Base-by-base conservation (phyloP, 306 rosid species). In the Crotalaria pallida region DNA sequence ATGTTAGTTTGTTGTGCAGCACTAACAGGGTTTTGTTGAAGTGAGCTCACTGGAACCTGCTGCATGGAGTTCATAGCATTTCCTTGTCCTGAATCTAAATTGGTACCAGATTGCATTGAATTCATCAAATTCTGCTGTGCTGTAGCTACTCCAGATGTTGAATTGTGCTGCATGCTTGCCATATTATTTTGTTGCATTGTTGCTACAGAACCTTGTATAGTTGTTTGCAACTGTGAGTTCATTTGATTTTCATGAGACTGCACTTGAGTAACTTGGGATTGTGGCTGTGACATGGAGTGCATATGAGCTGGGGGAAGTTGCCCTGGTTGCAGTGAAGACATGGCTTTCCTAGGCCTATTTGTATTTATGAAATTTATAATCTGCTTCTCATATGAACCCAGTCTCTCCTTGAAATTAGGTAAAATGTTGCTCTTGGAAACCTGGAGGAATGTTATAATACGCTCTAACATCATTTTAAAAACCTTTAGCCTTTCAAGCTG, bases 191-290 rank as follows among this genome's bases (percentile, higher is more conserved):
- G 96, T 73, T 81, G 88, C 87, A 79, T 69, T 47, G 89, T 57
- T 55, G 85, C 72, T 55, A 78, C 80, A 67, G 96, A 71, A 43
- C 84, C 75, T 84, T 86, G 98, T 45, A 77, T 67, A 58, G 88
- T 61, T 48, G 96, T 47, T 73, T 85, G 96, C 83, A 89, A 51
- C 77, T 90, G 96, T 29, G 95, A 67, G 79, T 83, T 94, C 81
- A 90, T 85, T 79, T 90, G 96, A 70, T 82, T 90, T 79, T 89
- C 99, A 73, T 82, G 91, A 62, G 96, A 80, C 76, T 88, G 97
- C 59, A 74, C 80, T 58, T 86, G 87, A 76, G 62, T 47, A 75
- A 80, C 81, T 67, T 90, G 96, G 56, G 93, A 17, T 76, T 84
- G 96, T 50, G 96, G 52, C 75, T 88, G 96, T 65, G 83, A 78